Evolutionary conservation across 179 eudicot genomes (phyloP).

Genomic region (Patellifolia procumbens): DNA sequence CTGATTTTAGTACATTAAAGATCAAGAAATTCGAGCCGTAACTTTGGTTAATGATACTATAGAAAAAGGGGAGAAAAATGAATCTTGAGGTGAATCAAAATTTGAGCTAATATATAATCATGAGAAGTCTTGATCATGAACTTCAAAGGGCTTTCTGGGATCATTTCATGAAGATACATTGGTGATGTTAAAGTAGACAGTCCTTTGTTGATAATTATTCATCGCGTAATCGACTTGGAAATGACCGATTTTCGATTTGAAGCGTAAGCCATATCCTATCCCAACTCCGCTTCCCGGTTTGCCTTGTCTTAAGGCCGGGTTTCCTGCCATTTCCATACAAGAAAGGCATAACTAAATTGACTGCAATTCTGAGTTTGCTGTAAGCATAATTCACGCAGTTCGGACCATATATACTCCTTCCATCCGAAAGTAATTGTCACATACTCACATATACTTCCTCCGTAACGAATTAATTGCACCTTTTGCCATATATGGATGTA

Average conservation of each 20-base stretch:
- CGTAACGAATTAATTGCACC: too few relatives aligned
- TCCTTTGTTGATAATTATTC: conserved; percentile 68
- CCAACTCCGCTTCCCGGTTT: conserved; percentile 89
- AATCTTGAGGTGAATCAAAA: background rate
- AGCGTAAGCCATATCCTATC: conserved; percentile 72
- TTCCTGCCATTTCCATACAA: conserved; percentile 49
- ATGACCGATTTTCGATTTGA: conserved; percentile 71
- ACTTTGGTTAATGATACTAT: too few relatives aligned
- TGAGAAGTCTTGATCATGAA: conserved; percentile 5
- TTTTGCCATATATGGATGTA: too few relatives aligned
- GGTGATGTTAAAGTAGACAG: conserved; percentile 73
- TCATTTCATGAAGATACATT: conserved; percentile 52
- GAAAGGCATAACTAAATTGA: background rate
- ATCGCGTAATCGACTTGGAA: conserved; percentile 77
- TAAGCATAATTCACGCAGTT: background rate
- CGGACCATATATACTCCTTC: background rate
- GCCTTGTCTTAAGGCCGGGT: conserved; percentile 77
- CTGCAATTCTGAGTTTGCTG: background rate
- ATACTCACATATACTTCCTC: too few relatives aligned
- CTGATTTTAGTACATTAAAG: too few relatives aligned
- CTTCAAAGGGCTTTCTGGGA: background rate
- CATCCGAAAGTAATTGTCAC: too few relatives aligned
- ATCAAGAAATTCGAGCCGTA: too few relatives aligned
- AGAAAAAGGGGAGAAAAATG: too few relatives aligned
- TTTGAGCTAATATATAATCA: conserved; percentile 11